phyloP scores from a whole-genome alignment of 352 stramenopile genomes.

The Blastocystis hominis region DNA sequence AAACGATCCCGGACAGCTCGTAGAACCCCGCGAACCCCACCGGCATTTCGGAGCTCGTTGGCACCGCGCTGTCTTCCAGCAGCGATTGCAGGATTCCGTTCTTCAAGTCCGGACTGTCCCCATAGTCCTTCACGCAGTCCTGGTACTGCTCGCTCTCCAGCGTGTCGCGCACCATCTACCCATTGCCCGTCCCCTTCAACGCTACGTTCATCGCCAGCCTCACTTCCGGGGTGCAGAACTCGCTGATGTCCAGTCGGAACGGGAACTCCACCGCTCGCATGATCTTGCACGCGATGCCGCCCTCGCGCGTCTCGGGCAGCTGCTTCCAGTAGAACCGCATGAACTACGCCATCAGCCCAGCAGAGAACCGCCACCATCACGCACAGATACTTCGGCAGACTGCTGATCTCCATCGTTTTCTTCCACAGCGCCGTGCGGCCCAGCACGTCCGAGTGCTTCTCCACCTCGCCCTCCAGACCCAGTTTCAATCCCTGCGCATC shows the following conservation, averaged over 20 bases:
- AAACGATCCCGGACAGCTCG: slow-evolving; percentile 5
- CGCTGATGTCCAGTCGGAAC: slow-evolving; percentile 83
- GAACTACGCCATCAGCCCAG: slow-evolving; percentile 64
- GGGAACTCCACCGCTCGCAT: slow-evolving; percentile 89
- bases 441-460: slow-evolving; percentile 88
- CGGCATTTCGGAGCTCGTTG: neutral
- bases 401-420: slow-evolving; percentile 83
- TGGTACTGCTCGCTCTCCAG: slow-evolving; percentile 11
- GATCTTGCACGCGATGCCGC: slow-evolving; percentile 97
- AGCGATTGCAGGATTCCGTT: neutral
- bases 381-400: slow-evolving; percentile 85
- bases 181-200: neutral
- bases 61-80: neutral
- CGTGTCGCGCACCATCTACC: neutral
- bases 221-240: slow-evolving; percentile 86
- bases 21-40: slow-evolving; percentile 18
- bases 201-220: slow-evolving; percentile 83
- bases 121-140: neutral
- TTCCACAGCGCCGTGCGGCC: slow-evolving; percentile 86
- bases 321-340: slow-evolving; percentile 98
- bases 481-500: slow-evolving; percentile 80
- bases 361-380: slow-evolving; percentile 63
- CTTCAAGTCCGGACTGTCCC: neutral
- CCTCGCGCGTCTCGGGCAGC: slow-evolving; percentile 83
- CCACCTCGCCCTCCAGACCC: slow-evolving; percentile 83